Base-by-base conservation (phyloP, 2,329 filamentous ascomycete genomes). In the Calonectria naviculata region DNA sequence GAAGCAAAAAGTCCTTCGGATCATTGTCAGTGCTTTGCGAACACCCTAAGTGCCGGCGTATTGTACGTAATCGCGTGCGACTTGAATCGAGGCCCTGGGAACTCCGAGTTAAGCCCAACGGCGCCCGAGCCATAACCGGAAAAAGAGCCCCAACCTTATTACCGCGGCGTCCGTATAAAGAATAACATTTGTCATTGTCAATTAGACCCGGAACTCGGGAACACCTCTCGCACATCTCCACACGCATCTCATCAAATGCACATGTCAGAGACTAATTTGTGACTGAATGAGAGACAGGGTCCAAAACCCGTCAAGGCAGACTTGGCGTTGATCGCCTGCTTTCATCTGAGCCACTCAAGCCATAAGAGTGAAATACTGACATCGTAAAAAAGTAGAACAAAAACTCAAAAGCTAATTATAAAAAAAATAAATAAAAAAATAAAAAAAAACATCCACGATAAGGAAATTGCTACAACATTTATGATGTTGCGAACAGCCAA, bases 21-120 rank as follows among this genome's bases (percentile, higher is more conserved):
- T 26, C 41, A 24, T 64, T 71, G 64, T 70, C 67, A 67, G 36
- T 65, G 52, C 54, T 64, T 58, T 38, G 44, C 28, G 19, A 52
- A 38, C 42, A 19, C 24, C 31, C n/a, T 38, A 65, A 70, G 63
- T 70, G 52, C 68, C 68, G 63, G 46, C 68, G 38, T 10, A 41
- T 67, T 70, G 68, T 76, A 78, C 74, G 75, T 78, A 76, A 76
- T 73, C 63, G 52, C 54, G 47, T 60, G 38, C 15, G 31, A 58
- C 49, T 65, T 67, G 67, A 63, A 29, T 68, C 58, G 66, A 42
- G 58, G 17, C n/a, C 46, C 29, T 61, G 36, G 42, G 36, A 61
- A 19, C 44, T 63, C 49, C 28, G 65, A 62, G 46, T 63, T 41
- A 68, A 68, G 42, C 24, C n/a, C 56, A 42, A 41, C 54, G 56